These are phyloP conservation scores for Fusarium albosuccineum DNA, from an alignment of 2,329 filamentous ascomycete genomes.

Conservation along the genomic window DNA sequence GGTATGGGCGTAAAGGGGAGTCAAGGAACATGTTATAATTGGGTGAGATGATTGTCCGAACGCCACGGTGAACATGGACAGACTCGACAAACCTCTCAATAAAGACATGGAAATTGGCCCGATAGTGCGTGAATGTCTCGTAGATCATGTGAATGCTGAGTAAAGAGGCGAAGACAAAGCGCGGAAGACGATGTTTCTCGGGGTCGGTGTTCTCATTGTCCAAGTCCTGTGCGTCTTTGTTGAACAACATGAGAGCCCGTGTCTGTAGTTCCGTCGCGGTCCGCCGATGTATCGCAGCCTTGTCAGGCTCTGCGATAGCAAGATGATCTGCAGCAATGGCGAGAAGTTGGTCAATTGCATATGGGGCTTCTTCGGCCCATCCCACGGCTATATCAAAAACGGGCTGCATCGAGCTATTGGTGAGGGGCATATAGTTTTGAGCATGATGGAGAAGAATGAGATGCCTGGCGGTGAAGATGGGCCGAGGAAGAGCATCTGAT, in stretches of 20 bases:
- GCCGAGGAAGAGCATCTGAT: conserved; percentile 23
- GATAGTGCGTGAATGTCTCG: conserved; percentile 58
- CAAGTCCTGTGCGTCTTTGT: conserved; percentile 47
- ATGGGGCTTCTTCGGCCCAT: conserved; percentile 54
- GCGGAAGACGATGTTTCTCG: conserved; percentile 51
- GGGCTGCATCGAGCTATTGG: conserved; percentile 36
- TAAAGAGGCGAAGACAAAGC: conserved; percentile 60
- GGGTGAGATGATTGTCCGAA: conserved; percentile 53
- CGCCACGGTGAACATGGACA: conserved; percentile 58
- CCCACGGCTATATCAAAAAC: conserved; percentile 51
- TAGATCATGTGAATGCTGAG: conserved; percentile 63
- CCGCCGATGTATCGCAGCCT: conserved; percentile 41
- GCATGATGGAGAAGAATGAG: conserved; percentile 57
- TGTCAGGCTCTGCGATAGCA: conserved; percentile 38
- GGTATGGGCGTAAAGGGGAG: conserved; percentile 50
- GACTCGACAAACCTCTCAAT: conserved; percentile 58
- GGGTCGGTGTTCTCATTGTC: conserved; percentile 22
- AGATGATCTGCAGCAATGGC: conserved; percentile 60
- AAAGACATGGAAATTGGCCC: conserved; percentile 54
- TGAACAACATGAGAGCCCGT: conserved; percentile 56
- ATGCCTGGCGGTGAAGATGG: conserved; percentile 54
- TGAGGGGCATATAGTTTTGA: conserved; percentile 43
- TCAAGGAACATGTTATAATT: conserved; percentile 53
- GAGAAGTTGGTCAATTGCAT: conserved; percentile 62
- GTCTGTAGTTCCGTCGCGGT: conserved; percentile 61